Conservation (phyloP, 2,329 filamentous ascomycete genomes). For the Apiospora saccharicola region DNA sequence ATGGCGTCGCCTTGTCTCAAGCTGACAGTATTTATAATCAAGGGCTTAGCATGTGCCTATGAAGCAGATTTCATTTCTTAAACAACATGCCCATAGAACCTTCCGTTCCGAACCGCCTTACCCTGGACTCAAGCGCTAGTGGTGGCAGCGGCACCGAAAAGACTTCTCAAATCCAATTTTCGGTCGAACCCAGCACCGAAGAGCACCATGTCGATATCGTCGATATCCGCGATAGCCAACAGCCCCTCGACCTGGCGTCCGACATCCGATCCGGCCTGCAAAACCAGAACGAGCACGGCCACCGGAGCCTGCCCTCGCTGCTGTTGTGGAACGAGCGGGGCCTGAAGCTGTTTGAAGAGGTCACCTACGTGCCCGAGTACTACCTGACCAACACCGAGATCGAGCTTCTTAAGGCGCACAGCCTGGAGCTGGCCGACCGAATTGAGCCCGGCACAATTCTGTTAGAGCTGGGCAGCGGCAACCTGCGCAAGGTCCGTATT, state of each 20-base stretch:
- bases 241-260: not conserved
- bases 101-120: not conserved
- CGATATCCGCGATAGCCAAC: slow-evolving; percentile 77
- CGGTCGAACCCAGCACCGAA: not conserved
- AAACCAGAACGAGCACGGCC: slow-evolving; percentile 28
- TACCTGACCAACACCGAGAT: slow-evolving; percentile 96
- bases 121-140: not conserved
- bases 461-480: slow-evolving; percentile 93
- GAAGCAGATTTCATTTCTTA: not conserved
- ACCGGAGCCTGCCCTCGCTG: slow-evolving; percentile 79
- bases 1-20: not conserved
- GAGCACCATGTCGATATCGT: slow-evolving; percentile 66
- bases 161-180: not conserved
- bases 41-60: not conserved
- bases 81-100: not conserved
- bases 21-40: not conserved
- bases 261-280: not conserved
- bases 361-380: slow-evolving; percentile 91
- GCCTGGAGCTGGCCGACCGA: slow-evolving; percentile 74
- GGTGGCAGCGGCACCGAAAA: not conserved
- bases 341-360: slow-evolving; percentile 82
- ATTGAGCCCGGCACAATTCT: slow-evolving; percentile 80
- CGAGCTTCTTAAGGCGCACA: slow-evolving; percentile 74
- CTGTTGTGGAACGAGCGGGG: slow-evolving; percentile 82
- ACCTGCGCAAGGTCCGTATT: slow-evolving; percentile 90